Evolutionary conservation across 805 yeast genomes (phyloP), one percentile per base, ranked within the genome.

Genomic region (Metschnikowia cerradonensis): DNA sequence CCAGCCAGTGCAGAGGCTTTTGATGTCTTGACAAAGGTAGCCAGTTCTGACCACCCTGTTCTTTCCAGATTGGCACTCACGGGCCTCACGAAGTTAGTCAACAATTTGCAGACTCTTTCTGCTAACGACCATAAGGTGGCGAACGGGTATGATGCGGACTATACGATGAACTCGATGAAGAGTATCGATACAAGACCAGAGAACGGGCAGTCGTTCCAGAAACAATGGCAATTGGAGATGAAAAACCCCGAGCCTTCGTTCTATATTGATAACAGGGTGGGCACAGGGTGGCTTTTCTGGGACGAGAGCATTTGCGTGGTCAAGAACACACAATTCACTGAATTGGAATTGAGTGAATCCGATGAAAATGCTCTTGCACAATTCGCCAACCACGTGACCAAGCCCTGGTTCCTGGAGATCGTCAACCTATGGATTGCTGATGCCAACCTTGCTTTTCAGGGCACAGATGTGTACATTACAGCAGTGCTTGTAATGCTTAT

Each of bases 241-340:
- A 60, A 62, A 10, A 80, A 80, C 53, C 65, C 69, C 0, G 50
- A 65, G 20, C 86, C 87, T 1, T 56, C 55, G 1, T 84, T 73
- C 55, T 89, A 68, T 59, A 73, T 85, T 56, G 90, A 86, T 59
- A 76, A 77, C 31, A 78, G 77, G 47, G 69, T 78, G 2, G 75
- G 72, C 60, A 68, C 72, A 7, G 94, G 96, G 0, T 86, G 90
- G 82, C 66, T 87, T 7, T 84, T 86, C 47, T 89, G 96, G 96
- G 87, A 83, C 13, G 67, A 80, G 17, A 57, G 68, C 0, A 60
- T 84, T 65, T 62, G 64, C 19, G 90, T 77, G 2, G 68, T 82
- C 17, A 70, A 69, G 3, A 65, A 62, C 6, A 67, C 68, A 5
- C 62, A 67, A 2, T 51, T 56, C 2, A 58, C 59, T 17, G 43